phyloP scores from a whole-genome alignment of 2,329 filamentous ascomycete genomes.

The Lasiodiplodia citricola region DNA sequence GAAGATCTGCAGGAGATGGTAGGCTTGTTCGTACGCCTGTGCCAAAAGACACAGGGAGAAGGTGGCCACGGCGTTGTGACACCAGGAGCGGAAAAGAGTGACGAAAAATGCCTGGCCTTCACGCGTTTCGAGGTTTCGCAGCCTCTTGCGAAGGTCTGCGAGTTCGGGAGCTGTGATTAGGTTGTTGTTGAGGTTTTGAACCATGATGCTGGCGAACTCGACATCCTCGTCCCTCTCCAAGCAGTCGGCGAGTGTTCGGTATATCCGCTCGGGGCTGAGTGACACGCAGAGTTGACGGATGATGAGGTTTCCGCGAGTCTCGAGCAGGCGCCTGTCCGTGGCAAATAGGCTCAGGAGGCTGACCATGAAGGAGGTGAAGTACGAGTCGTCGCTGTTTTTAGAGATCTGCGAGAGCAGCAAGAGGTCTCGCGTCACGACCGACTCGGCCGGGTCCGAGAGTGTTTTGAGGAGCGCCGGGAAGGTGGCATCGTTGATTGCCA shows the following conservation, averaged over 20 bases:
- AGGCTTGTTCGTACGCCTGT: constrained; percentile 97
- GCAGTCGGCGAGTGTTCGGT: constrained; percentile 92
- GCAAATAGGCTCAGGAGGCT: constrained; percentile 94
- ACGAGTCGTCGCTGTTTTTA: constrained; percentile 93
- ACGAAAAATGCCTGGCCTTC: constrained; percentile 97
- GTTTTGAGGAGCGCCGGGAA: constrained; percentile 97
- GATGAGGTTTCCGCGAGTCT: constrained; percentile 93
- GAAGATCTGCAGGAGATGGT: constrained; percentile 93
- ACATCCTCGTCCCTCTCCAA: constrained; percentile 97
- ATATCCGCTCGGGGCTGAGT: constrained; percentile 92
- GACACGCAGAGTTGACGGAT: constrained; percentile 94
- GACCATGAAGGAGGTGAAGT: constrained; percentile 98
- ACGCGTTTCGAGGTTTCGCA: constrained; percentile 87
- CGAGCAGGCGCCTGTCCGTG: constrained; percentile 87
- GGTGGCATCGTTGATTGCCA: constrained; percentile 95
- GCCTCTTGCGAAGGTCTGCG: constrained; percentile 83
- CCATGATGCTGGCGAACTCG: constrained; percentile 99
- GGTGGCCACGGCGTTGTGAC: constrained; percentile 96
- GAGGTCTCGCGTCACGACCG: constrained; percentile 92
- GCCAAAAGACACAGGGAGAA: constrained; percentile 95
- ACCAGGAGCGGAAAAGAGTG: constrained; percentile 94
- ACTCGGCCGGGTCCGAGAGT: constrained; percentile 90
- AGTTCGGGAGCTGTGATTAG: constrained; percentile 96
- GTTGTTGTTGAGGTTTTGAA: constrained; percentile 98
- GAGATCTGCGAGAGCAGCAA: constrained; percentile 96